Base-by-base conservation (phyloP, 108 stramenopile species). In the Cyclostephanos tholiformis region DNA sequence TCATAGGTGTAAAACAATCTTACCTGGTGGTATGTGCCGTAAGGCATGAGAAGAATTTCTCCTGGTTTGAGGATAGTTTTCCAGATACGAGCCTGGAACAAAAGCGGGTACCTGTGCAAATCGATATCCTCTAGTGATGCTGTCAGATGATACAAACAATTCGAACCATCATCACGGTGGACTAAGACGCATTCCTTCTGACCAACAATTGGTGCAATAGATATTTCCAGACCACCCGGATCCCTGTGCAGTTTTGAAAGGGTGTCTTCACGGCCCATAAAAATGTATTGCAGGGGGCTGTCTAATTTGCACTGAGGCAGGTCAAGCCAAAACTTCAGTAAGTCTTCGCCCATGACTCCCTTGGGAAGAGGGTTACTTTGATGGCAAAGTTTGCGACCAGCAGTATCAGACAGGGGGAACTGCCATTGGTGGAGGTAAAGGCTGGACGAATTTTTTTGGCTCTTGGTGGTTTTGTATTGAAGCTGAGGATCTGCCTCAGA, bases 391-490 rank as follows among this genome's bases (percentile, higher is more conserved):
- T 86, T 90, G 36, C 76, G 51, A 12, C 74, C 78, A 17, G 93
- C 93, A 23, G 77, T 80, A 5, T 77, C 76, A 26, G 89, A 90
- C 23, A 89, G 86, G 11, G 93, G 89, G 69, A 92, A 94, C 62
- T 94, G 93, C 93, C 93, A 94, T 74, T 94, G 93, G 44, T 94
- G 94, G 22, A 95, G 75, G 55, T 95, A 92, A 11, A 89, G 68
- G 14, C 63, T 72, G 12, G 65, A 52, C 1, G 77, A 55, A 23
- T 46, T 57, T n/a, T 77, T 74, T 39, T 71, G 68, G 25, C 60
- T 53, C 56, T 74, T 56, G 22, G 77, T 44, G 13, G 61, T 43
- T 43, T 72, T 72, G 16, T 72, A 49, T 49, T 49, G 36, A n/a
- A 39, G 23, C 62, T 52, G 61, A 16, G 60, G 61, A 49, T 35